A percentile compares a stretch with the other conserved stretches of the same genome.
Conservation (phyloP, 441 rosid species). For the Viola pubescens region DNA sequence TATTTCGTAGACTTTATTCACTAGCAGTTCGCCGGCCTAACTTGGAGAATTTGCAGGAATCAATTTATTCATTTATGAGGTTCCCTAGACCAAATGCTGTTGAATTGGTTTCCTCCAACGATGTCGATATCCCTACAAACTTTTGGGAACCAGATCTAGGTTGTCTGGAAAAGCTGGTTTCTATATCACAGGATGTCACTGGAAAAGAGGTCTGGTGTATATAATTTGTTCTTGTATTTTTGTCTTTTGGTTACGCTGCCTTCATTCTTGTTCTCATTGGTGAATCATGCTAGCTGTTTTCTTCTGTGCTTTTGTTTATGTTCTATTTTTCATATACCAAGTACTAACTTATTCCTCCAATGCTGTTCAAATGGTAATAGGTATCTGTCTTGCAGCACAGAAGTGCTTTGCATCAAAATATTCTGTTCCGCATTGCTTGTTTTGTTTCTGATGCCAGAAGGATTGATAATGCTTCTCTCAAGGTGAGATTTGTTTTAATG, state of each 20-base stretch:
- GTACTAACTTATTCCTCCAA: not conserved
- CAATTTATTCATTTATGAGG: slow-evolving; percentile 66
- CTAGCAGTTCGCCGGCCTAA: slow-evolving; percentile 16
- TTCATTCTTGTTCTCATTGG: not conserved
- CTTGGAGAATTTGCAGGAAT: slow-evolving; percentile 46
- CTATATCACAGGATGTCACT: slow-evolving; percentile 34
- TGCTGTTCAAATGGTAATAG: slow-evolving; percentile 25
- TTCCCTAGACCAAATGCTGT: slow-evolving; percentile 51
- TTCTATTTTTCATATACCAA: not conserved
- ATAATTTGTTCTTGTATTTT: not conserved
- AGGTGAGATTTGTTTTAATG: slow-evolving; percentile 34
- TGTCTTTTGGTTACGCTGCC: not conserved
- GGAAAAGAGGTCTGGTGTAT: slow-evolving; percentile 36
- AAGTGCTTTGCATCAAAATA: slow-evolving; percentile 48
- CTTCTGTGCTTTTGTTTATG: not conserved
- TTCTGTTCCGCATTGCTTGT: slow-evolving; percentile 58
- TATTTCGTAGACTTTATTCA: slow-evolving; percentile 1
- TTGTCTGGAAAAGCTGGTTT: slow-evolving; percentile 62
- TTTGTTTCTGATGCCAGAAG: slow-evolving; percentile 45
- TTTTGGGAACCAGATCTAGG: slow-evolving; percentile 37
- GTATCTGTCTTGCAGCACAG: slow-evolving; percentile 48
- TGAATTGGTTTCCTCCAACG: slow-evolving; percentile 29
- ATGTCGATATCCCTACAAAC: slow-evolving; percentile 31
- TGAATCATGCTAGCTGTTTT: not conserved
- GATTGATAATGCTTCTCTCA: slow-evolving; percentile 57